A percentile compares a stretch with the other conserved stretches of the same genome.
These are phyloP conservation scores for Bipolaris cookei DNA, from an alignment of 2,329 filamentous ascomycete species.

Conservation along the genomic window DNA sequence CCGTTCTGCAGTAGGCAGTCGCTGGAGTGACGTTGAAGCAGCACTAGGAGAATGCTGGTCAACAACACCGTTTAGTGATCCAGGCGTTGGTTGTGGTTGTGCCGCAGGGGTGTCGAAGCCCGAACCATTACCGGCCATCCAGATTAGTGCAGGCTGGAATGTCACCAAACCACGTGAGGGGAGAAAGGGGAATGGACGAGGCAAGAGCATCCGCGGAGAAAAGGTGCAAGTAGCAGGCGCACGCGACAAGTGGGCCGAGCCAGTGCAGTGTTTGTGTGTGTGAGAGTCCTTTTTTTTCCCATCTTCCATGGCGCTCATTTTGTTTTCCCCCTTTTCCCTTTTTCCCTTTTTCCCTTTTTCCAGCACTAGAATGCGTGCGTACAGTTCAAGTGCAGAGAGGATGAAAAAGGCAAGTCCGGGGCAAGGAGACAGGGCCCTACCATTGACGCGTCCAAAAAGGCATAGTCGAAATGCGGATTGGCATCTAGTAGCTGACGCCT, in stretches of 20 bases:
- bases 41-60: not conserved
- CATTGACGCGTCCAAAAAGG: constrained; percentile 84
- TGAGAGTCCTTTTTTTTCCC: no score
- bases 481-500: constrained; percentile 83
- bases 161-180: not conserved
- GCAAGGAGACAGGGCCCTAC: constrained; percentile 53
- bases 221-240: no score
- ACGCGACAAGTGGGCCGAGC: not conserved
- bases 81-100: not conserved
- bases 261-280: not conserved
- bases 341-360: no score
- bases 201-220: not conserved
- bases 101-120: not conserved
- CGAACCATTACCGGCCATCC: not conserved
- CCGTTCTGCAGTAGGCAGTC: not conserved
- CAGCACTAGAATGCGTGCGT: no score
- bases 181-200: not conserved
- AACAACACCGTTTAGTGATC: not conserved
- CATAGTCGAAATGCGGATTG: constrained; percentile 88
- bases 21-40: constrained; percentile 1
- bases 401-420: constrained; percentile 7
- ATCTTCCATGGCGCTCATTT: no score
- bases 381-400: not conserved
- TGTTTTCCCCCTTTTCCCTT: no score
- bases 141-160: not conserved